phyloP scores from a whole-genome alignment of 1,139 yeast genomes.

The Taphrina pruni region DNA sequence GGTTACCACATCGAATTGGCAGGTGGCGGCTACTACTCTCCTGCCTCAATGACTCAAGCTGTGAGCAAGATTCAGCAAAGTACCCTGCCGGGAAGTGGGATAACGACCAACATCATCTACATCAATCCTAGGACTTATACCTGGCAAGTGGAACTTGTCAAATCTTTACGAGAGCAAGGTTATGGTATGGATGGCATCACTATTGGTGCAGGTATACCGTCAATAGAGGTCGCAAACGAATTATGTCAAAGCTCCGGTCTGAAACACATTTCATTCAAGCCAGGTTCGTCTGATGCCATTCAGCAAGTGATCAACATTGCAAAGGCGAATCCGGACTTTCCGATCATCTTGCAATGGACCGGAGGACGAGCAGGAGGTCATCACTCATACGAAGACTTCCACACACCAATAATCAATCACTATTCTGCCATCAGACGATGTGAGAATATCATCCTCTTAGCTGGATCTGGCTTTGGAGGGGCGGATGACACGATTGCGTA shows the following conservation, averaged over 20 bases:
- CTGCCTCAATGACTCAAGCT: slow-evolving; percentile 73
- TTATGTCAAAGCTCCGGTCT: slow-evolving; percentile 90
- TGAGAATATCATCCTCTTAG: slow-evolving; percentile 83
- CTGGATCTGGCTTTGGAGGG: slow-evolving; percentile 98
- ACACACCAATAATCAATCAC: slow-evolving; percentile 94
- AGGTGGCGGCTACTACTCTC: slow-evolving; percentile 95
- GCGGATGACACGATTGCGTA: slow-evolving; percentile 96
- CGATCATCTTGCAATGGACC: slow-evolving; percentile 97
- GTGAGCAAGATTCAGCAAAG: slow-evolving; percentile 64
- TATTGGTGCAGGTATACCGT: slow-evolving; percentile 99
- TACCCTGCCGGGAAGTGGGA: slow-evolving; percentile 82
- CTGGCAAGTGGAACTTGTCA: slow-evolving; percentile 97
- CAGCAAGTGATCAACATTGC: slow-evolving; percentile 87
- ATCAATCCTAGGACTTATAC: slow-evolving; percentile 97
- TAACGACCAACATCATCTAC: slow-evolving; percentile 88
- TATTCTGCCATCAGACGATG: slow-evolving; percentile 93
- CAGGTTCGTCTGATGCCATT: slow-evolving; percentile 95
- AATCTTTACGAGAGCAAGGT: slow-evolving; percentile 83
- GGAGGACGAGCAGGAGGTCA: slow-evolving; percentile 99
- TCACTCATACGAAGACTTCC: slow-evolving; percentile 98
- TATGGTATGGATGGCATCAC: slow-evolving; percentile 95
- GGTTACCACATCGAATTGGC: slow-evolving; percentile 98
- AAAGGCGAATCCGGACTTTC: slow-evolving; percentile 93
- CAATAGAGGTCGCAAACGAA: slow-evolving; percentile 94
- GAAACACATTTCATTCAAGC: slow-evolving; percentile 94